Percentiles rank a stretch among this genome's conserved stretches.
Conservation (phyloP, 495 filamentous ascomycete species). For the Aspergillus conjunctus region DNA sequence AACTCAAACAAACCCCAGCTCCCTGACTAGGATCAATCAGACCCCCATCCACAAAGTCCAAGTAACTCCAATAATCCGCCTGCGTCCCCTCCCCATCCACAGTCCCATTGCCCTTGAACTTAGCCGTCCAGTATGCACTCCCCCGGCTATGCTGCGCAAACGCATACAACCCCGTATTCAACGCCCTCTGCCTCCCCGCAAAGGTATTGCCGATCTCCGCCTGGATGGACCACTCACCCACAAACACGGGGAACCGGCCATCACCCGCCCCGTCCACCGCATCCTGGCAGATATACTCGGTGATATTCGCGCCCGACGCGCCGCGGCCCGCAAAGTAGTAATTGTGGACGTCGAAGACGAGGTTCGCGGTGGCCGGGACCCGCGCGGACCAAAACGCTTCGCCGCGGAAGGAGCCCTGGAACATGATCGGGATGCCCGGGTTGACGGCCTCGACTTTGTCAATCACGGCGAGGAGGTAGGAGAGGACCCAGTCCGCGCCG, state of each 20-base stretch:
- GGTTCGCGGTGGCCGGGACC: slow-evolving; percentile 25
- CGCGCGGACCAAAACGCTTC: slow-evolving; percentile 30
- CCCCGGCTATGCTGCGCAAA: slow-evolving; percentile 27
- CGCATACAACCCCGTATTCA: slow-evolving; percentile 30
- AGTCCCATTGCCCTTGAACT: slow-evolving; percentile 28
- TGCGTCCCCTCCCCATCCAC: slow-evolving; percentile 28
- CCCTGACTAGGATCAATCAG: slow-evolving; percentile 9
- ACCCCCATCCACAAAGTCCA: slow-evolving; percentile 24
- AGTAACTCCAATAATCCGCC: slow-evolving; percentile 33
- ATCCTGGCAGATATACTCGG: slow-evolving; percentile 26
- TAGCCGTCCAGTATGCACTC: slow-evolving; percentile 34
- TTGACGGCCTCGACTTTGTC: slow-evolving; percentile 25
- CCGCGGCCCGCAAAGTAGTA: slow-evolving; percentile 33
- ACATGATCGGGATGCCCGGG: slow-evolving; percentile 31
- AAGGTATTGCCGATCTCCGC: slow-evolving; percentile 26
- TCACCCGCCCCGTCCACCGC: slow-evolving; percentile 24
- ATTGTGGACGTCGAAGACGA: slow-evolving; percentile 37
- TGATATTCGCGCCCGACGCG: slow-evolving; percentile 30
- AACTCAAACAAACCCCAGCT: slow-evolving; percentile 1
- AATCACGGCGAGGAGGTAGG: slow-evolving; percentile 30
- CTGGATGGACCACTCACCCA: slow-evolving; percentile 37
- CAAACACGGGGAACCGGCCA: slow-evolving; percentile 38
- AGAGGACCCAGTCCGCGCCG: slow-evolving; percentile 31
- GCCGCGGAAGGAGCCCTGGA: slow-evolving; percentile 35
- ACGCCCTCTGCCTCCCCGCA: slow-evolving; percentile 24